These are phyloP conservation scores for Saturnispora besseyi DNA, from an alignment of 805 yeast species.

Conservation along the genomic window DNA sequence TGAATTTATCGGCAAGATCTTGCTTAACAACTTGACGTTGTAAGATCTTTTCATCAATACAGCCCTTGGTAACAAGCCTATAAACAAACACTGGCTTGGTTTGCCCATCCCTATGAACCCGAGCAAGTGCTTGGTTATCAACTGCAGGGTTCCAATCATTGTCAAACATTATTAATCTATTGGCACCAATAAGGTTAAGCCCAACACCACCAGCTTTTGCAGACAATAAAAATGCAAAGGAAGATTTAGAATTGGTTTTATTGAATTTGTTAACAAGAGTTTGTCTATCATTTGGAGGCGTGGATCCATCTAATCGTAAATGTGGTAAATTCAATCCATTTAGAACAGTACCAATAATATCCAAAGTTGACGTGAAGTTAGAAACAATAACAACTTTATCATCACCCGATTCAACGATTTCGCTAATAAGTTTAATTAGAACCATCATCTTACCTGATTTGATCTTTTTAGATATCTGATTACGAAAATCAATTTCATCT, in stretches of 20 bases:
- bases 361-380: conserved; percentile 80
- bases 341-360: conserved; percentile 55
- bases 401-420: conserved; percentile 34
- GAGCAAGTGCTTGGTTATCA: conserved; percentile 91
- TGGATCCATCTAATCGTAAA: conserved; percentile 75
- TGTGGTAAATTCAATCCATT: conserved; percentile 40
- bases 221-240: conserved; percentile 66
- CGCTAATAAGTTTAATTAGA: conserved; percentile 43
- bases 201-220: conserved; percentile 95
- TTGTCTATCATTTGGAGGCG: conserved; percentile 59
- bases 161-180: conserved; percentile 75
- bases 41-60: conserved; percentile 87
- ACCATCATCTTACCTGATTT: conserved; percentile 59
- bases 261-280: conserved; percentile 64
- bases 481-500: conserved; percentile 20
- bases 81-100: conserved; percentile 68
- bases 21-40: conserved; percentile 85
- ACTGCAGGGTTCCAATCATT: conserved; percentile 96
- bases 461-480: conserved; percentile 25
- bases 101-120: conserved; percentile 94
- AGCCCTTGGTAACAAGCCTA: conserved; percentile 77
- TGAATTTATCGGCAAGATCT: conserved; percentile 67
- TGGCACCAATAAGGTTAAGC: conserved; percentile 81
- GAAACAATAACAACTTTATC: conserved; percentile 86
- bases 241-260: conserved; percentile 28